Conservation (phyloP, 2,329 filamentous ascomycete species). For the Alternaria ventricosa region DNA sequence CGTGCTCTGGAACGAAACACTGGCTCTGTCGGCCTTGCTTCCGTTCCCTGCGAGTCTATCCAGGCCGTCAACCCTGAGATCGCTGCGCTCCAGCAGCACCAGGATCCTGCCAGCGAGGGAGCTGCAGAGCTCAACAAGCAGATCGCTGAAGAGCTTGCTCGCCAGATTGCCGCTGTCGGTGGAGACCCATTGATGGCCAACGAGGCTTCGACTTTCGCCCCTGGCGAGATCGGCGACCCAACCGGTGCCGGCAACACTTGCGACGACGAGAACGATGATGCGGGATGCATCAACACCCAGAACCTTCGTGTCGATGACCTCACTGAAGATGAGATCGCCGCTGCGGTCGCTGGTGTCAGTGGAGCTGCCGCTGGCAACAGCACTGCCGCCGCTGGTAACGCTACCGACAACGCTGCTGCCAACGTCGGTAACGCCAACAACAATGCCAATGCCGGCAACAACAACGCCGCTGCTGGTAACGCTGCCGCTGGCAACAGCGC, state of each 20-base stretch:
- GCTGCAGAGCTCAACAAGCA: slow-evolving; percentile 66
- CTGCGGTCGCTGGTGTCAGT: slow-evolving; percentile 53
- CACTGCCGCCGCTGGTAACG: slow-evolving; percentile 8
- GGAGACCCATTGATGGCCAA: slow-evolving; percentile 68
- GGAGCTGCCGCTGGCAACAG: slow-evolving; percentile 1
- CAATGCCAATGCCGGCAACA: slow-evolving; percentile 1
- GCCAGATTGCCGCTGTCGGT: slow-evolving; percentile 66
- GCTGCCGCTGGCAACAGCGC: neutral
- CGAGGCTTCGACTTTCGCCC: slow-evolving; percentile 67
- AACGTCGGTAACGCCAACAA: neutral
- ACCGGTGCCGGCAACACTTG: slow-evolving; percentile 62
- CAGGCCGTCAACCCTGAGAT: slow-evolving; percentile 70
- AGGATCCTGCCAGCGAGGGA: slow-evolving; percentile 68
- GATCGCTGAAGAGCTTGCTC: slow-evolving; percentile 65
- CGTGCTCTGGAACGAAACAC: slow-evolving; percentile 67
- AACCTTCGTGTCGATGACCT: slow-evolving; percentile 62
- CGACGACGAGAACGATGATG: slow-evolving; percentile 54
- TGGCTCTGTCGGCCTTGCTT: slow-evolving; percentile 62
- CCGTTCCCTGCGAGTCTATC: slow-evolving; percentile 63
- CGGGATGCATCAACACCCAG: slow-evolving; percentile 63
- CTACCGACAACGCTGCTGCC: slow-evolving; percentile 19
- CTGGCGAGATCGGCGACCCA: slow-evolving; percentile 62
- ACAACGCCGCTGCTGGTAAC: slow-evolving; percentile 1
- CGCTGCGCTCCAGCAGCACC: slow-evolving; percentile 67
- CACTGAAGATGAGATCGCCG: slow-evolving; percentile 58